A percentile compares a stretch with the other conserved stretches of the same genome.
Evolutionary conservation across 2,329 filamentous ascomycete genomes (phyloP).

Genomic region (Triangularia setosa): DNA sequence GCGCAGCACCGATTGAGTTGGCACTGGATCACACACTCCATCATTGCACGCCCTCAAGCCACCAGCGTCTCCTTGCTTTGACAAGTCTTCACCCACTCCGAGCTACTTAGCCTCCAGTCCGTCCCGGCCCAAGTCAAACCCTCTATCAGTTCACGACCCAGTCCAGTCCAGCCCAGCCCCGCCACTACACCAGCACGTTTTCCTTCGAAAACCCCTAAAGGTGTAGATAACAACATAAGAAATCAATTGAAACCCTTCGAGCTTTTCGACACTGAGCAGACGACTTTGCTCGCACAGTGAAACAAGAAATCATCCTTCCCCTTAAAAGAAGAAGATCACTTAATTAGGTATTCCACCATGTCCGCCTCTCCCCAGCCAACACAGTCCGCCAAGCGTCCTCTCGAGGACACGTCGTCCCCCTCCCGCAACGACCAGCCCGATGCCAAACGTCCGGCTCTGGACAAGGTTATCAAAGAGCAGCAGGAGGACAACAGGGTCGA

Average conservation of each 20-base stretch:
- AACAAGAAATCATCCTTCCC: slow-evolving; percentile 23
- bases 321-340: not conserved
- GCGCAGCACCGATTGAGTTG: slow-evolving; percentile 17
- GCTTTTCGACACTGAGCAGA: slow-evolving; percentile 35
- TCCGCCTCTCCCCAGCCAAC: slow-evolving; percentile 67
- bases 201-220: slow-evolving; percentile 75
- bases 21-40: slow-evolving; percentile 14
- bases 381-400: slow-evolving; percentile 80
- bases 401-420: slow-evolving; percentile 95
- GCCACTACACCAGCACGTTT: slow-evolving; percentile 83
- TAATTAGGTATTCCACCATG: slow-evolving; percentile 46
- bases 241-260: slow-evolving; percentile 46
- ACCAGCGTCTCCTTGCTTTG: slow-evolving; percentile 19
- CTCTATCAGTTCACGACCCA: slow-evolving; percentile 12
- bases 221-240: slow-evolving; percentile 66
- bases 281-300: slow-evolving; percentile 30
- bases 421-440: slow-evolving; percentile 92
- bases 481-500: slow-evolving; percentile 42
- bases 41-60: slow-evolving; percentile 19
- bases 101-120: slow-evolving; percentile 7
- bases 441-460: slow-evolving; percentile 91
- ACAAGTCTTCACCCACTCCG: slow-evolving; percentile 16
- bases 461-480: slow-evolving; percentile 77
- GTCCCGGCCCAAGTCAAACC: not conserved
- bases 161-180: slow-evolving; percentile 37